Evolutionary conservation across 2,329 filamentous ascomycete species (phyloP), one percentile per base, ranked within the genome.

Genomic region (Blastomyces emzantsi): DNA sequence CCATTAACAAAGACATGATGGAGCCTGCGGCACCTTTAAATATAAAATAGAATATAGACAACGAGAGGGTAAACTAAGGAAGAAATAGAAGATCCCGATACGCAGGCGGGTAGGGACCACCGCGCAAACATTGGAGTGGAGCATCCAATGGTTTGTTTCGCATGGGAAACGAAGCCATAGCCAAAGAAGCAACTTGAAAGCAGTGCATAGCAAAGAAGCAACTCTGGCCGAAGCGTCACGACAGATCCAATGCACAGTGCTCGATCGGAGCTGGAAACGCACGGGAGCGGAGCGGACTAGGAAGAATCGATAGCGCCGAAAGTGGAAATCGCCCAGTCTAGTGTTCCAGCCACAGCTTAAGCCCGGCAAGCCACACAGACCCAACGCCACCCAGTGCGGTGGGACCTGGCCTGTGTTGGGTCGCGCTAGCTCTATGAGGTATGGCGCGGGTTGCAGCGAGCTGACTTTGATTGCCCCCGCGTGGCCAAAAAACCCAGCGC

Each of bases 401-500:
- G 59, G 62, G 51, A 25, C 45, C 58, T 62, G 59, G n/a, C 55
- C 54, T 56, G 33, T 19, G 17, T n/a, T n/a, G 28, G 30, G 30
- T 3, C 3, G 61, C 51, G 57, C 52, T 56, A 62, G 61, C 63
- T 41, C 1, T 30, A 57, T 57, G 28, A 0, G 54, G 61, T 60
- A 58, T 63, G 61, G 61, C 22, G 60, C 17, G 51, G 65, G 55
- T 63, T 62, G 59, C 47, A 13, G 22, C 36, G 43, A 67, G 65
- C 65, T 67, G 65, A 67, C 63, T 19, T 36, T 28, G 43, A 51
- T 19, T 65, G 61, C 62, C 62, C 60, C 60, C 62, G 63, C 43
- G 65, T 65, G 65, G 65, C 65, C 64, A 67, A 67, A 66, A 63
- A 22, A 7, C 30, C 7, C 33, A 41, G 54, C 54, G 54, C 30